Base-by-base conservation (phyloP, 768 basidiomycete species). In the Tylopilus felleus region DNA sequence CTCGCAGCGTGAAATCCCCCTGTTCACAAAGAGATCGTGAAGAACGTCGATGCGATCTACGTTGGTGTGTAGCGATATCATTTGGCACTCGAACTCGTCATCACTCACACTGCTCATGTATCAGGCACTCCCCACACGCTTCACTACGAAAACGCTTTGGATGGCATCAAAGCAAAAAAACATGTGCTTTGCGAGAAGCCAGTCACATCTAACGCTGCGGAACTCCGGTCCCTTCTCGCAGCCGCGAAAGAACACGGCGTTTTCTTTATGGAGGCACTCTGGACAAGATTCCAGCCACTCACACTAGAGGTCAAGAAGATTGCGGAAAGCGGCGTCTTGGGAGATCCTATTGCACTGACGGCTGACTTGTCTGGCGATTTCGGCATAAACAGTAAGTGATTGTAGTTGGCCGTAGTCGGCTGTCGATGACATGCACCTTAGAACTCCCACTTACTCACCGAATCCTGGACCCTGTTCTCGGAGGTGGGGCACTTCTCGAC, bases 211-310 rank as follows among this genome's bases (percentile, higher is more conserved):
- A 93, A 92, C 63, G 75, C 79, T 6, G 80, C 84, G 3, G 91
- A 95, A 65, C 75, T 92, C 21, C 79, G 82, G n/a, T 80, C 84
- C 43, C 78, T 96, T 22, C 73, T 93, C 19, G 73, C 73, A 10
- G 78, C 90, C 19, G 91, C 93, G 2, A 88, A 87, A 68, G 81
- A 90, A 65, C 75, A 86, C 61, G 80, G 84, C 17, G 78, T 93
- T 1, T 95, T 95, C 76, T 82, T 95, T 62, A 94, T 95, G 92
- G 93, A 95, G 71, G 91, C 88, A 0, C 76, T 93, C 71, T 93
- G 91, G 90, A 92, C 91, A 33, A 78, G 88, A 33, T 91, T 90
- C 75, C 85, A 88, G 53, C 88, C 88, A 13, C 77, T 89, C 55
- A 74, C 77, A 10, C 64, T 75, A 17, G 88, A 87, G 55, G 73